phyloP scores from a whole-genome alignment of 495 filamentous ascomycete species.

The Penicillium canariense region DNA sequence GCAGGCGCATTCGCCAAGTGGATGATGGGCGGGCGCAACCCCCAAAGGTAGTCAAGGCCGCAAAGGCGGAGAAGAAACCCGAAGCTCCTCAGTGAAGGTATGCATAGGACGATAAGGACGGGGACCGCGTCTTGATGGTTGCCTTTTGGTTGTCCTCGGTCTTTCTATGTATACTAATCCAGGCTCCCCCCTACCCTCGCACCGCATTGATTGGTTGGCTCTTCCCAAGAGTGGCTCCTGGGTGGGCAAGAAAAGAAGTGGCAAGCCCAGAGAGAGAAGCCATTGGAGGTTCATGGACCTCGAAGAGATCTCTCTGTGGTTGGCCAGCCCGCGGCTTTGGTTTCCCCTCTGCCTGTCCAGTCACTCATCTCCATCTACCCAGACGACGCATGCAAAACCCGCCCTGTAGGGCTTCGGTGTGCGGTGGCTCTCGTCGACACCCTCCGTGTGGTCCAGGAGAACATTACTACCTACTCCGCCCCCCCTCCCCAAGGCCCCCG shows the following conservation, averaged over 20 bases:
- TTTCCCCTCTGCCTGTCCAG: not conserved
- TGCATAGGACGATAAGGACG: not conserved
- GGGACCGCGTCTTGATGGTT: not conserved
- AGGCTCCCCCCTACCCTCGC: not conserved
- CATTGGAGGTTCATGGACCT: not conserved
- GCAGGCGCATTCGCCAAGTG: conserved; percentile 40
- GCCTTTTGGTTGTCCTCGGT: not conserved
- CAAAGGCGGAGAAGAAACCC: conserved; percentile 18
- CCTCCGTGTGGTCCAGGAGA: not conserved
- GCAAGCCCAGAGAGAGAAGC: not conserved
- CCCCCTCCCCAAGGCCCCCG: no score
- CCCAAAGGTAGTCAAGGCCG: conserved; percentile 26
- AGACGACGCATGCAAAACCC: not conserved
- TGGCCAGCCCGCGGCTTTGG: not conserved
- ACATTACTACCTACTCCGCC: not conserved
- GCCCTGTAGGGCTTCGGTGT: not conserved
- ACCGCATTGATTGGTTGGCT: not conserved
- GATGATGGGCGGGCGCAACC: conserved; percentile 39
- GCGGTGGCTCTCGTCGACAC: not conserved
- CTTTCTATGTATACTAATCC: not conserved
- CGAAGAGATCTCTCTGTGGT: not conserved
- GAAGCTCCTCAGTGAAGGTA: conserved; percentile 11
- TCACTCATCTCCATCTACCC: not conserved
- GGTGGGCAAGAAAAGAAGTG: not conserved
- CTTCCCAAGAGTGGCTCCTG: not conserved